A percentile compares a stretch with the other conserved stretches of the same genome.
Conservation (phyloP, 108 stramenopile species). For the Pseudonitzschia delicatissima region DNA sequence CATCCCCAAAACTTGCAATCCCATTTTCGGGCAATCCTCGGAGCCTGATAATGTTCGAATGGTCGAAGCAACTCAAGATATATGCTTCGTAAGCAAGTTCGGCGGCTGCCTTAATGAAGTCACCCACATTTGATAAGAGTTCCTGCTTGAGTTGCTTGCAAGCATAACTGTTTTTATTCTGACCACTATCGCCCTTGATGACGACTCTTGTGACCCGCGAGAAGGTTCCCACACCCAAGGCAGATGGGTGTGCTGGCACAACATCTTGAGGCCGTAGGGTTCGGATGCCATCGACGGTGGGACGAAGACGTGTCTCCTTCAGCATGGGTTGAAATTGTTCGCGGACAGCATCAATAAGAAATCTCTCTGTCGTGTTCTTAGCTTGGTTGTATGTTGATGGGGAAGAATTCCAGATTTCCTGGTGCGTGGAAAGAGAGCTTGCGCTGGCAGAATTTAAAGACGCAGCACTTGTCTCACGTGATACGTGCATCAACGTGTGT, state of each 20-base stretch:
- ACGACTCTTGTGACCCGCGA: constrained; percentile 41
- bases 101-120: constrained; percentile 51
- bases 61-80: constrained; percentile 61
- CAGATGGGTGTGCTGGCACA: constrained; percentile 6
- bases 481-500: too few species aligned
- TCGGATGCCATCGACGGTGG: background rate
- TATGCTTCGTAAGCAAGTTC: constrained; percentile 77
- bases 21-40: constrained; percentile 56
- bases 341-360: constrained; percentile 43
- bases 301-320: background rate
- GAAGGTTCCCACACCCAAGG: constrained; percentile 60
- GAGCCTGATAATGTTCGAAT: constrained; percentile 77
- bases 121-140: constrained; percentile 56
- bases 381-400: constrained; percentile 44
- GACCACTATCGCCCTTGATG: background rate
- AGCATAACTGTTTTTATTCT: constrained; percentile 40
- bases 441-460: constrained; percentile 48
- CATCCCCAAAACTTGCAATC: constrained; percentile 36
- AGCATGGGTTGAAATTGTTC: background rate
- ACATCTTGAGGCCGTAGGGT: background rate
- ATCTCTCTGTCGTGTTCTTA: constrained; percentile 39
- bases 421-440: constrained; percentile 1
- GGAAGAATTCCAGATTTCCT: constrained; percentile 27
- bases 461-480: constrained; percentile 20
- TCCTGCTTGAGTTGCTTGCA: constrained; percentile 44